Evolutionary conservation across 2,329 filamentous ascomycete genomes (phyloP).

Genomic region (Colletotrichum melonis): DNA sequence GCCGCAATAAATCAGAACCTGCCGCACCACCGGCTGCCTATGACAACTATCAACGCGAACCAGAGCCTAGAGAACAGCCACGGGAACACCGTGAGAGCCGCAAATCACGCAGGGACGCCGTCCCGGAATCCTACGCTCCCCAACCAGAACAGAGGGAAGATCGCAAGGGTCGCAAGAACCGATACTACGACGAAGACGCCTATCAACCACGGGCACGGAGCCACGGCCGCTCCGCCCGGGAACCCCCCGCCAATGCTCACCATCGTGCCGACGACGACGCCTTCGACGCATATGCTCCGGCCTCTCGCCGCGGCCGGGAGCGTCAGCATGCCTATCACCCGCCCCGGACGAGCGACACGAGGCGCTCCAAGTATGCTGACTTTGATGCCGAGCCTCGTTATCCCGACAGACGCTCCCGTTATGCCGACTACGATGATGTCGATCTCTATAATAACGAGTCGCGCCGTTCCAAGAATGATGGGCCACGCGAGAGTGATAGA

Average conservation of each 20-base stretch:
- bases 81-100: neutral
- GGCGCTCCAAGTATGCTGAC: constrained; percentile 24
- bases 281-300: constrained; percentile 9
- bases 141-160: neutral
- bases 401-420: constrained; percentile 1
- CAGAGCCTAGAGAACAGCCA: neutral
- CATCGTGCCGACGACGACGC: constrained; percentile 6
- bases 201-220: constrained; percentile 11
- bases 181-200: constrained; percentile 6
- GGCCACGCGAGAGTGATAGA: neutral
- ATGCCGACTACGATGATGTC: constrained; percentile 11
- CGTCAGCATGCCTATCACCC: constrained; percentile 31
- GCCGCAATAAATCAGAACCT: constrained; percentile 24
- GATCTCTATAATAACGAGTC: neutral
- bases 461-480: neutral
- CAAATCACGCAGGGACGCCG: constrained; percentile 3
- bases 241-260: neutral
- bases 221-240: constrained; percentile 8
- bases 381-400: constrained; percentile 14
- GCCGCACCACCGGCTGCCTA: constrained; percentile 6
- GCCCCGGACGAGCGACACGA: constrained; percentile 34
- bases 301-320: constrained; percentile 22
- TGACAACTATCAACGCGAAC: neutral
- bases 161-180: neutral
- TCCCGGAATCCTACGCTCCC: neutral